Percentiles rank a stretch among this genome's conserved stretches.
phyloP scores from a whole-genome alignment of 1,139 yeast genomes.

The Yamadazyma diospyri region DNA sequence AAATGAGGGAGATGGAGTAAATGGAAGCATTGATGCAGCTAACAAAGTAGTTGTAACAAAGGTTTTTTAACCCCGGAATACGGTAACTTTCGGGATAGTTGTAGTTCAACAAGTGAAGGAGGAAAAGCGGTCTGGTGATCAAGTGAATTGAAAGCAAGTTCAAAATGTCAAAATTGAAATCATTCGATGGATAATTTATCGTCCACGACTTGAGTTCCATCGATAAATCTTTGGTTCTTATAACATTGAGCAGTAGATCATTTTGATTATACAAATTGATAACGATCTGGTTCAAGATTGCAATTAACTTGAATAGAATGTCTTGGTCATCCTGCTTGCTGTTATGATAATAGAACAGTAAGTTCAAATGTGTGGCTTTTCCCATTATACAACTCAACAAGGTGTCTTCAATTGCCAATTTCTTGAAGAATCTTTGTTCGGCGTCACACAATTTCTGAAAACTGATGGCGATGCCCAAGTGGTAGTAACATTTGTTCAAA shows the following conservation, averaged over 20 bases:
- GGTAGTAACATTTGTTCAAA: constrained; percentile 39
- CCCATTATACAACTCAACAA: constrained; percentile 8
- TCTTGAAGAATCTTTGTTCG: background rate
- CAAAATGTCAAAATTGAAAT: constrained; percentile 25
- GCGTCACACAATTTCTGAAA: constrained; percentile 25
- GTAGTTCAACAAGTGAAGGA: constrained; percentile 18
- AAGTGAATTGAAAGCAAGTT: constrained; percentile 41
- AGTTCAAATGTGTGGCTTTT: constrained; percentile 6
- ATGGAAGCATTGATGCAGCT: constrained; percentile 9
- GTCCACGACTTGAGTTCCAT: constrained; percentile 40
- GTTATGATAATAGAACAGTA: background rate
- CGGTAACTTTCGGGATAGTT: constrained; percentile 4
- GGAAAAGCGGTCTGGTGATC: constrained; percentile 45
- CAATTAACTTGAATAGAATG: constrained; percentile 4
- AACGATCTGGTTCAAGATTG: constrained; percentile 19
- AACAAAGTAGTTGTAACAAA: constrained; percentile 6
- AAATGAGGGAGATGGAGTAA: constrained; percentile 5
- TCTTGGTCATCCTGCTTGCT: background rate
- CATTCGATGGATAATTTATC: constrained; percentile 21
- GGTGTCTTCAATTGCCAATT: constrained; percentile 7
- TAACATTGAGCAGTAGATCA: constrained; percentile 20
- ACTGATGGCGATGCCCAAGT: constrained; percentile 24
- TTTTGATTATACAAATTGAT: constrained; percentile 17
- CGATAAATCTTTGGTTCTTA: constrained; percentile 34
- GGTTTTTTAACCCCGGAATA: background rate